Base-by-base conservation (phyloP, 2,329 filamentous ascomycete species). In the Chrysoporthe puriensis region DNA sequence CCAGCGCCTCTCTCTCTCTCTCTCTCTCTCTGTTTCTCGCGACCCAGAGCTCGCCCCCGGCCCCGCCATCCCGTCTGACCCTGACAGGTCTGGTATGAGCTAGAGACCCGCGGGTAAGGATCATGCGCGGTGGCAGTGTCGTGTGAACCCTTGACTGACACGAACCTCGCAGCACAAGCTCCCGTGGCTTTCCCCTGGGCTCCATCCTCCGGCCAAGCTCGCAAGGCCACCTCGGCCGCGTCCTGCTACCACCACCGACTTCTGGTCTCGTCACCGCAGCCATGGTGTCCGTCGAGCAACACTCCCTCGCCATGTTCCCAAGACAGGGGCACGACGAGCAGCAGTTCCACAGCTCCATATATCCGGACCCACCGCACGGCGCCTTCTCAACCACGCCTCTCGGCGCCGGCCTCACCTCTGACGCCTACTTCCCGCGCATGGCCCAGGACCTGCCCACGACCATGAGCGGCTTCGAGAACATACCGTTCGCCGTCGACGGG, bases 391-490 rank as follows among this genome's bases (percentile, higher is more conserved):
- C 80, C 16, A 77, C 79, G 6, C 75, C 79, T 57, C 81, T 87
- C 76, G 82, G 85, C 66, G 77, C 87, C 75, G 78, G 77, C 73
- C 80, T 84, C 70, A 77, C 82, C 34, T 81, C 83, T 69, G 82
- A 85, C 63, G 78, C 80, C 67, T 84, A 81, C 60, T 82, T 81
- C 69, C 75, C 79, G 32, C 80, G 78, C 59, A 73, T 78, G 68
- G 75, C 73, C 50, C 78, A 78, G 50, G 79, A 80, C 18, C 81
- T 78, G 73, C 77, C 81, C 59, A 72, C 79, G 18, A 77, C 79
- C 34, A 80, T 85, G 68, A 61, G 46, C 59, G 78, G 77, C 44
- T 86, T 83, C 74, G 82, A 85, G 65, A 77, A 79, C 36, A 74
- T 79, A 43, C 70, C 79, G 13, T 73, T 86, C 63, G 88, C 85